Conservation (phyloP, 2,329 filamentous ascomycete genomes). For the Samsoniella hepiali region DNA sequence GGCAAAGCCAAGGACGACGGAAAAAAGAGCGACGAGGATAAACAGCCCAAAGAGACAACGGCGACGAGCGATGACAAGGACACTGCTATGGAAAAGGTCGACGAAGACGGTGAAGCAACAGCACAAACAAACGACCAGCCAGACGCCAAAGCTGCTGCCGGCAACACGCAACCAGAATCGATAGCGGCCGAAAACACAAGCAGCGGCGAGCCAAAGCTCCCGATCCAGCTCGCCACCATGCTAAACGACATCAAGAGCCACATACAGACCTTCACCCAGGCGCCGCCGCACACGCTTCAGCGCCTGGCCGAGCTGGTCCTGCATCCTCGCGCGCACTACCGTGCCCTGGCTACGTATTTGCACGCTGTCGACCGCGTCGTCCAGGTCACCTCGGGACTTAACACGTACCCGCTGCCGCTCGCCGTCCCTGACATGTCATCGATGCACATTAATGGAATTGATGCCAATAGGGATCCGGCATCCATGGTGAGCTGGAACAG, state of each 20-base stretch:
- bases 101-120: background rate
- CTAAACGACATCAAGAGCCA: conserved; percentile 58
- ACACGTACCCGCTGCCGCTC: conserved; percentile 77
- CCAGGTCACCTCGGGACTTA: conserved; percentile 78
- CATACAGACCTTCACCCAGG: conserved; percentile 64
- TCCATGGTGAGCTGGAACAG: conserved; percentile 46
- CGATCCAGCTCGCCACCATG: conserved; percentile 61
- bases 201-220: conserved; percentile 43
- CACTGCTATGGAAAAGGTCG: conserved; percentile 21
- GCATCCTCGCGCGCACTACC: conserved; percentile 73
- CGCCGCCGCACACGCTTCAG: conserved; percentile 90
- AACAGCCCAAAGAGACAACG: background rate
- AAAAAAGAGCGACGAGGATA: background rate
- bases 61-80: conserved; percentile 16
- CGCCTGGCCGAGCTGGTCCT: conserved; percentile 84
- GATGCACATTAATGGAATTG: conserved; percentile 59
- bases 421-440: conserved; percentile 57
- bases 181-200: conserved; percentile 28
- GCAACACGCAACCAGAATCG: background rate
- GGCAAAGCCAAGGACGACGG: conserved; percentile 17
- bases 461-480: conserved; percentile 41
- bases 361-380: conserved; percentile 88
- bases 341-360: conserved; percentile 76
- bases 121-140: background rate
- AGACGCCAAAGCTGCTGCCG: conserved; percentile 6